Conservation (phyloP, 306 rosid species). For the Cucumis cinereus region DNA sequence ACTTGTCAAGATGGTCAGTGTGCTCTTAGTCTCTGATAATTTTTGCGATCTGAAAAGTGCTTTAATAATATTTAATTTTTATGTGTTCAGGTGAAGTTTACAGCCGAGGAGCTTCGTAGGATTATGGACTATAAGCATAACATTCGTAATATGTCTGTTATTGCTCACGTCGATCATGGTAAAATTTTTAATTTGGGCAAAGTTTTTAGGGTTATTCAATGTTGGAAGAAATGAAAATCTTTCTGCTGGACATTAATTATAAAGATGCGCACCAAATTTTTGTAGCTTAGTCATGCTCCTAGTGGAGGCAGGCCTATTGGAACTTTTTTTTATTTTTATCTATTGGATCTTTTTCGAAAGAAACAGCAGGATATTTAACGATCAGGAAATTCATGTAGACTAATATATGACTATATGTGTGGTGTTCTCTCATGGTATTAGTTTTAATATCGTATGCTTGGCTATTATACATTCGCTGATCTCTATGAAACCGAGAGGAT, state of each 20-base stretch:
- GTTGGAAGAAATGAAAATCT: background rate
- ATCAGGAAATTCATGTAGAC: background rate
- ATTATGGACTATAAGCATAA: conserved; percentile 82
- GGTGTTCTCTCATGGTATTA: background rate
- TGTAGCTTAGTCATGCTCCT: background rate
- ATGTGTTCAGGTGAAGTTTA: conserved; percentile 78
- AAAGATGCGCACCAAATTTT: background rate
- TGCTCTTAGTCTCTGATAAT: background rate
- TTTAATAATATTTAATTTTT: background rate
- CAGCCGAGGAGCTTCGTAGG: conserved; percentile 73
- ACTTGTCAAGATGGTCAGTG: background rate
- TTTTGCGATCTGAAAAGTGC: background rate
- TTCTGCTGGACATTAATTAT: background rate
- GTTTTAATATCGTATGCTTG: background rate
- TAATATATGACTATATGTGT: background rate
- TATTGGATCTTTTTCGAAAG: background rate
- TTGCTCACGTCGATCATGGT: conserved; percentile 92
- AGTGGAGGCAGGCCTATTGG: background rate
- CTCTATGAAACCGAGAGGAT: background rate
- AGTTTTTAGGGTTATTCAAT: background rate
- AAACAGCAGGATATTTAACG: background rate
- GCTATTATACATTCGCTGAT: background rate
- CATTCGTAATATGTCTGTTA: conserved; percentile 91
- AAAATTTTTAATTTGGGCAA: background rate
- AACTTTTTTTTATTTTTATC: background rate